Evolutionary conservation across 2,329 filamentous ascomycete species (phyloP).

Genomic region (Penicillium occitanis): DNA sequence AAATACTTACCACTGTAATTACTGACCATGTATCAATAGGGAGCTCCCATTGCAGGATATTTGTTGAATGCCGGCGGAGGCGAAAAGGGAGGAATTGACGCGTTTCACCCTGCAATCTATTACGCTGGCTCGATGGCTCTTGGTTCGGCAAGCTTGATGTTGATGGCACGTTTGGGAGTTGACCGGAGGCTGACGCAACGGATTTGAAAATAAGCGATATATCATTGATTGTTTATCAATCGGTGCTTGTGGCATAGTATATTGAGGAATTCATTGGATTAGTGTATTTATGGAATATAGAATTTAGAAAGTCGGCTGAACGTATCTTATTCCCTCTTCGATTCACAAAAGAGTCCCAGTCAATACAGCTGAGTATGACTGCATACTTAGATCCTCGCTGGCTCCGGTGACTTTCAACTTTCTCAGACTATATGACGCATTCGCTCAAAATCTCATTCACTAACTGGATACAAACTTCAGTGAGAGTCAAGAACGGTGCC

Average conservation of each 20-base stretch:
- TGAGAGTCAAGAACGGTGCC: conserved; percentile 22
- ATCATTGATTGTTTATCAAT: not conserved
- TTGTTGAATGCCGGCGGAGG: conserved; percentile 58
- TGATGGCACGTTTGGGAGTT: conserved; percentile 46
- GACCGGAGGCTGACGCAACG: conserved; percentile 26
- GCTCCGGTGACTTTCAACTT: not conserved
- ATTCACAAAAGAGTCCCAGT: not conserved
- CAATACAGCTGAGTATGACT: not conserved
- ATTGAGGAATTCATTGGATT: not conserved
- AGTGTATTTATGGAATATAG: not conserved
- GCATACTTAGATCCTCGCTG: not conserved
- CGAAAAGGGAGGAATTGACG: conserved; percentile 49
- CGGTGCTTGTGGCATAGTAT: not conserved
- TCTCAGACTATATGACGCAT: not conserved
- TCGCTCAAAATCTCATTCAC: conserved; percentile 10
- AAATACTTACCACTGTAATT: not conserved
- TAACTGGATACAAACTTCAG: conserved; percentile 8
- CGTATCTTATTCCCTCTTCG: not conserved
- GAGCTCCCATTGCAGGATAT: conserved; percentile 61
- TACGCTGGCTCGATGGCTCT: conserved; percentile 58
- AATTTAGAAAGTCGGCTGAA: not conserved
- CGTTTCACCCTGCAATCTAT: conserved; percentile 62
- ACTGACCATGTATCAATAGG: conserved; percentile 33
- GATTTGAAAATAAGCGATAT: conserved; percentile 4
- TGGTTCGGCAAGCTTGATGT: conserved; percentile 46